Base-by-base conservation (phyloP, 2,329 filamentous ascomycete genomes). In the Sporothrix humicola region DNA sequence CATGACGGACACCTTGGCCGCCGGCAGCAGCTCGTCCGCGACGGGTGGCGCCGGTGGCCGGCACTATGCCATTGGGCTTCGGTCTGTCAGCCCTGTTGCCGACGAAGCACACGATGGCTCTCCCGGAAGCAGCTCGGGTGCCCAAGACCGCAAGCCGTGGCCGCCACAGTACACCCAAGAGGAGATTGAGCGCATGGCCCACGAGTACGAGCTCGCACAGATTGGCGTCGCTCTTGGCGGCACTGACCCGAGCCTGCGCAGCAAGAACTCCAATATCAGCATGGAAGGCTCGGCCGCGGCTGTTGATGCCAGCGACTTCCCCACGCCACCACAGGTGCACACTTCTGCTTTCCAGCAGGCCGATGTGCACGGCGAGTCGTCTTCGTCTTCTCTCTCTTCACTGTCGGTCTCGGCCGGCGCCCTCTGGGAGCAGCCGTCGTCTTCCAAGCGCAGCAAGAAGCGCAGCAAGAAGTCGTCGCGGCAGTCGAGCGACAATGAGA, bases 151-250 rank as follows among this genome's bases (percentile, higher is more conserved):
- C 12, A 68, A 61, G 42, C 69, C 42, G 26, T 42, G 63, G 15
- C 17, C 23, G 26, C 13, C 65, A 0, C n/a, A 17, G 9, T 58
- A 76, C 17, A 73, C 73, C 1, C 76, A 77, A 0, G 79, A 79
- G 20, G 78, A 79, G n/a, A 75, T 79, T 31, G 78, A 77, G 31
- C 77, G 79, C 10, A 70, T 79, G n/a, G 74, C 72, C 0, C 74
- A 73, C 44, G 77, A 80, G 65, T 77, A 77, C 66, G 75, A 79
- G 69, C 73, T 75, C 13, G 59, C 54, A 10, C 44, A 81, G 15
- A 84, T 86, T 46, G 85, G 85, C 7, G 71, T 86, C 1, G 85
- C 85, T 0, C 76, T 86, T 1, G 84, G 84, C 17, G 82, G 82
- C 0, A 80, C 83, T 13, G 78, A 80, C 44, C 76, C 79, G 2